Percentiles rank a stretch among this genome's conserved stretches.
These are phyloP conservation scores for Ormosia emarginata DNA, from an alignment of 306 rosid genomes.

Conservation along the genomic window DNA sequence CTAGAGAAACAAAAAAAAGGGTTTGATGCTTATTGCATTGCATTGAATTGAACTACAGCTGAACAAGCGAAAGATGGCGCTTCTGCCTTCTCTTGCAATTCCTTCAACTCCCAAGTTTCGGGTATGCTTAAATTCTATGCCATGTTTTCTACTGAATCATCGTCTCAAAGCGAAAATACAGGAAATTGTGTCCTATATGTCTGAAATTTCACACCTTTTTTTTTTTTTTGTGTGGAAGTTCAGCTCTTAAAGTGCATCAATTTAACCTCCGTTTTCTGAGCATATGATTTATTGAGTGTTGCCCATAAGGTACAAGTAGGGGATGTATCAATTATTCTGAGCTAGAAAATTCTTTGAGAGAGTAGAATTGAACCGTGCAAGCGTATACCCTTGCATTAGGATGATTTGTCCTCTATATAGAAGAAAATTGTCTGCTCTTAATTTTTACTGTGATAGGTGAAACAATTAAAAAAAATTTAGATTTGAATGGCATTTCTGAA, in stretches of 20 bases:
- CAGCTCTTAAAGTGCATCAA: neutral
- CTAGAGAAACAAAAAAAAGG: neutral
- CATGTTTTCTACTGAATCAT: neutral
- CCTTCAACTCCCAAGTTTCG: slow-evolving; percentile 30
- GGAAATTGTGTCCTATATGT: neutral
- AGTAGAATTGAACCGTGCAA: neutral
- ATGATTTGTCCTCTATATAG: neutral
- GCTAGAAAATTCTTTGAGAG: neutral
- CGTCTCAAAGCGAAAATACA: neutral
- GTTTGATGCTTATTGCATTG: neutral
- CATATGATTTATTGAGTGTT: neutral
- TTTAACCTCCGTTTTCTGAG: too few relatives aligned
- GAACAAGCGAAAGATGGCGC: slow-evolving; percentile 23
- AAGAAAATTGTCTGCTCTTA: neutral
- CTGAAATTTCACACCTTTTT: neutral
- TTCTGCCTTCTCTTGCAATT: slow-evolving; percentile 37
- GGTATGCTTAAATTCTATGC: slow-evolving; percentile 11
- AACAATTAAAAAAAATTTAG: too few relatives aligned
- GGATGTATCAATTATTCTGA: neutral
- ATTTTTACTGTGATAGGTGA: neutral
- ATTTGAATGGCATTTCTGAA: too few relatives aligned
- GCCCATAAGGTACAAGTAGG: neutral
- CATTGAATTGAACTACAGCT: neutral
- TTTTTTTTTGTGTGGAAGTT: neutral
- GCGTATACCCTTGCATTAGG: neutral